Percentiles rank a stretch among this genome's conserved stretches.
phyloP scores from a whole-genome alignment of 306 rosid genomes.

The Rosa lucieae region DNA sequence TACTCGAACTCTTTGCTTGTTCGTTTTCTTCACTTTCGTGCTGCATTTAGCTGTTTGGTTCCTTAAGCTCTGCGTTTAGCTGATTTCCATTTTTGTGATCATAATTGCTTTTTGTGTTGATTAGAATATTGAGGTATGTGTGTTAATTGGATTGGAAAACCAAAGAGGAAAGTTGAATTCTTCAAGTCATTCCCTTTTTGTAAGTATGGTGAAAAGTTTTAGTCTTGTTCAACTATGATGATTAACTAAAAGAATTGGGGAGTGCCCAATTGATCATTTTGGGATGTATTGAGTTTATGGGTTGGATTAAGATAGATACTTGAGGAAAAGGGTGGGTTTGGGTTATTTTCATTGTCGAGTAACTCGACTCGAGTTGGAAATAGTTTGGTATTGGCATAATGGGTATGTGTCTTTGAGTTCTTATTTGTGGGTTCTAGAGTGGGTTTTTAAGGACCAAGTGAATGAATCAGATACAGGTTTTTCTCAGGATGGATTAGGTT shows the following conservation, averaged over 20 bases:
- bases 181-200: not conserved
- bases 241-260: not conserved
- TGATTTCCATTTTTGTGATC: not conserved
- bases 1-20: not conserved
- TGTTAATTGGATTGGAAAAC: not conserved
- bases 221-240: not conserved
- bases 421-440: not conserved
- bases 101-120: not conserved
- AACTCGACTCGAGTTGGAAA: too few relatives aligned
- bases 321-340: not conserved
- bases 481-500: not conserved
- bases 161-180: not conserved
- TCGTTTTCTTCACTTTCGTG: not conserved
- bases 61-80: constrained; percentile 1
- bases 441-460: not conserved
- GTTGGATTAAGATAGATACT: constrained; percentile 6
- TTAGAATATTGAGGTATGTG: not conserved
- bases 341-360: not conserved
- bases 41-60: not conserved
- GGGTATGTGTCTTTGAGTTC: not conserved
- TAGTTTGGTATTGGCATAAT: not conserved
- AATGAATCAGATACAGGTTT: not conserved
- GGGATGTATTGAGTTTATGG: not conserved
- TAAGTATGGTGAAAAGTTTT: not conserved
- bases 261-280: not conserved